Evolutionary conservation across 768 basidiomycete species (phyloP), one percentile per base, ranked within the genome.

Genomic region (Naematelia encephala): DNA sequence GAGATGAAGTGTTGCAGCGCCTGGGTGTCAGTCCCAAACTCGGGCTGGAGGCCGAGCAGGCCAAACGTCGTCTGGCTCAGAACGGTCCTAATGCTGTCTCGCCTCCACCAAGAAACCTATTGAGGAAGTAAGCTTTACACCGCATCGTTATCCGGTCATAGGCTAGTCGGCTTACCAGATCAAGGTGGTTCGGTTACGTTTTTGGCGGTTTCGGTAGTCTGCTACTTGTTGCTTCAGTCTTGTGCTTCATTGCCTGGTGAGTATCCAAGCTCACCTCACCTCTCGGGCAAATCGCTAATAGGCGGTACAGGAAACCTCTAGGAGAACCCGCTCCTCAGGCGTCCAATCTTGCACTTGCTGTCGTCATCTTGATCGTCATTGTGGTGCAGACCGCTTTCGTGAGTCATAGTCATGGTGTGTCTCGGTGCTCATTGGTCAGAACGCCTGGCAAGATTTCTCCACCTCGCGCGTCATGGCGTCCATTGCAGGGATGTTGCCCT

Each of bases 131-230:
- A 54, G 73, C 57, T 5, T 45, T 13, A 16, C 5, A 21, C 3
- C n/a, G 45, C 8, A 14, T 28, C 19, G 34, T 29, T n/a, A 21
- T 26, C 56, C 22, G 14, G 4, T 8, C 19, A 25, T 34, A 16
- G 19, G 27, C 8, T 2, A 14, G 3, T 23, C 2, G 21, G 51
- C 60, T 66, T n/a, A 60, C 16, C 28, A 12, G 10, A 3, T 42
- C 51, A 76, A n/a, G 77, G 76, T 79, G 27, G 64, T 65, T 83
- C 16, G 81, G 80, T 63, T 85, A 84, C 53, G 59, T 85, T 49
- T 82, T 85, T 47, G 82, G 84, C 43, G 84, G 84, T 0, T 85
- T 85, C 70, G 84, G 84, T 52, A 80, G 80, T 54, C 72, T 85
- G 14, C 81, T 85, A 75, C 80, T 84, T 78, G 79, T 82, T 16